Percentiles rank a stretch among this genome's conserved stretches.
phyloP scores from a whole-genome alignment of 257 asterid species.

The Capsicum baccatum region DNA sequence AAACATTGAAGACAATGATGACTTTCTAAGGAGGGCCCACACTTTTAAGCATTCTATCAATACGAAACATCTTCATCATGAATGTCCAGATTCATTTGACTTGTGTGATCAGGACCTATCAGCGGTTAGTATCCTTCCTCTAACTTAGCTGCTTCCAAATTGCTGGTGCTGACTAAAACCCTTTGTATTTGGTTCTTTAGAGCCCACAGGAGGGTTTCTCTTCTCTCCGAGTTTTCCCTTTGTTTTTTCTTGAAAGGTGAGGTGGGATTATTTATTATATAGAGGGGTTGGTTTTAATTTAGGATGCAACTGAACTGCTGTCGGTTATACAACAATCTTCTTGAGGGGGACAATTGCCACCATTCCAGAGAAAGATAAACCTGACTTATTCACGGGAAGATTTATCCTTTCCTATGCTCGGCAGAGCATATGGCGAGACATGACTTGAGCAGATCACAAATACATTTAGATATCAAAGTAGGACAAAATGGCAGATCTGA shows the following conservation, averaged over 20 bases:
- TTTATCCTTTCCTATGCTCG: no score
- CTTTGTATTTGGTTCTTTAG: neutral
- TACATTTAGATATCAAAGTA: neutral
- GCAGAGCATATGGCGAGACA: neutral
- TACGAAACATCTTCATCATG: constrained; percentile 36
- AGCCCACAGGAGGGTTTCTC: no score
- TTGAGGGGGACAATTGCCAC: neutral
- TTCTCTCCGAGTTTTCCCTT: no score
- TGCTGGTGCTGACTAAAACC: neutral
- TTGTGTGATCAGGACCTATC: constrained; percentile 51
- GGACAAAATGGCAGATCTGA: neutral
- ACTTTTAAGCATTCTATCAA: constrained; percentile 36
- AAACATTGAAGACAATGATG: constrained; percentile 45
- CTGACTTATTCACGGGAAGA: neutral
- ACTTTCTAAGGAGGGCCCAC: constrained; percentile 33
- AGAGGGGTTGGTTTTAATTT: no score
- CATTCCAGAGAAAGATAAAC: neutral
- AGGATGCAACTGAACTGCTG: neutral
- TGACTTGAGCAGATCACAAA: neutral
- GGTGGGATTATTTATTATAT: no score
- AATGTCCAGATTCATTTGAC: constrained; percentile 55
- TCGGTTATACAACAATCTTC: neutral
- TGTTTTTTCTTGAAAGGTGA: no score
- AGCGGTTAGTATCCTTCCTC: constrained; percentile 44
- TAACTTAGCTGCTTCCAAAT: neutral